Evolutionary conservation across 2,329 filamentous ascomycete genomes (phyloP).

Genomic region (Fusarium pseudoanthophilum): DNA sequence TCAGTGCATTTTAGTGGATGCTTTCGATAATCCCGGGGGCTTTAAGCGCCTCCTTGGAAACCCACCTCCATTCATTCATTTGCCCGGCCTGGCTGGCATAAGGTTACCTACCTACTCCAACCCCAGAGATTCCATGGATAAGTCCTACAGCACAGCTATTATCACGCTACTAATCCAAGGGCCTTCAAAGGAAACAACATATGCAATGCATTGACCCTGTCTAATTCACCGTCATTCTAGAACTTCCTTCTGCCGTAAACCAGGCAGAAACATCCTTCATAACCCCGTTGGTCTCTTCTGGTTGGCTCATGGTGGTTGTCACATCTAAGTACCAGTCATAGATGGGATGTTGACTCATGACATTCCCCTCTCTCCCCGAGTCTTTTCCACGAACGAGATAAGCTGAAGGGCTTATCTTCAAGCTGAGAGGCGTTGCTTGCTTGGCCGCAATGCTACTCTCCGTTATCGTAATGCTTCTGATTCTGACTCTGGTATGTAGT

Average conservation of each 20-base stretch:
- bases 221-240: neutral
- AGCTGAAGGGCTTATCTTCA: conserved; percentile 18
- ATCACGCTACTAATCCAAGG: conserved; percentile 11
- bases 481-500: conserved; percentile 8
- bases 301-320: conserved; percentile 27
- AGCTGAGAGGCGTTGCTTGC: conserved; percentile 19
- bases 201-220: neutral
- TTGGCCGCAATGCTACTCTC: conserved; percentile 8
- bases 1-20: conserved; percentile 20
- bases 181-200: conserved; percentile 2
- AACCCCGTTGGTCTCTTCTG: neutral
- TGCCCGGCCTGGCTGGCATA: neutral
- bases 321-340: conserved; percentile 25
- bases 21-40: conserved; percentile 13
- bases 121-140: conserved; percentile 23
- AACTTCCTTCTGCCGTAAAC: neutral
- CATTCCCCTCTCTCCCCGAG: conserved; percentile 9
- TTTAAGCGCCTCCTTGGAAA: conserved; percentile 6
- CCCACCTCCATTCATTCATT: neutral
- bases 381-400: conserved; percentile 23
- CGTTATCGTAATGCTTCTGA: neutral
- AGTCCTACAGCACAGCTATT: neutral
- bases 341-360: conserved; percentile 33
- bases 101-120: neutral
- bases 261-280: conserved; percentile 9